A percentile compares a stretch with the other conserved stretches of the same genome.
Evolutionary conservation across 176 grass and related monocot genomes (phyloP).

Genomic region (Oryza australiensis): DNA sequence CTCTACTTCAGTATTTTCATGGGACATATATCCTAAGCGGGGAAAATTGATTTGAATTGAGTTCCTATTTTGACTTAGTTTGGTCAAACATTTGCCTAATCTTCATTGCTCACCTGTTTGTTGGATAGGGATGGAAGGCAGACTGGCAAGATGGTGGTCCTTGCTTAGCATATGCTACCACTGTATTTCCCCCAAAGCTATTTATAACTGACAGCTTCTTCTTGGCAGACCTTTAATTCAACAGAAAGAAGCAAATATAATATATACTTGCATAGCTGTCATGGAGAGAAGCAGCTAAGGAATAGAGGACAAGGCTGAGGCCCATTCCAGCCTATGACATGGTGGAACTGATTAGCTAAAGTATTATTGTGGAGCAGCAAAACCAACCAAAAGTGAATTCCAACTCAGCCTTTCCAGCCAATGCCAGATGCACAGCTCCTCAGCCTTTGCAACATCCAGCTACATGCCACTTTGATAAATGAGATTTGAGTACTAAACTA

Average conservation of each 20-base stretch:
- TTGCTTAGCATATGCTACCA: neutral
- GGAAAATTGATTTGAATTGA: neutral
- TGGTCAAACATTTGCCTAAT: constrained; percentile 14
- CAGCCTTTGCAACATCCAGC: constrained; percentile 54
- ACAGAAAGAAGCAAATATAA: constrained; percentile 35
- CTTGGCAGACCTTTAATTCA: constrained; percentile 40
- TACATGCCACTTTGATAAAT: constrained; percentile 57
- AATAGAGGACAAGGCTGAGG: constrained; percentile 48
- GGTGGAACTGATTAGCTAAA: constrained; percentile 50
- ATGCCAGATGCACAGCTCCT: constrained; percentile 45
- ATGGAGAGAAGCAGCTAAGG: constrained; percentile 39
- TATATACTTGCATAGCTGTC: constrained; percentile 52
- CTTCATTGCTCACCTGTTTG: constrained; percentile 29
- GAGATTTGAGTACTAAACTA: constrained; percentile 49
- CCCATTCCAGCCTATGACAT: constrained; percentile 61
- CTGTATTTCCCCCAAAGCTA: constrained; percentile 1
- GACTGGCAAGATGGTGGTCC: constrained; percentile 20
- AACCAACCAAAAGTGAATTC: constrained; percentile 60
- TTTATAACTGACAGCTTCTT: constrained; percentile 35
- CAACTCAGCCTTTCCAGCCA: constrained; percentile 53
- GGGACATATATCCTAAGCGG: constrained; percentile 9
- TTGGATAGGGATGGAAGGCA: constrained; percentile 23
- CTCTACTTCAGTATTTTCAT: constrained; percentile 10
- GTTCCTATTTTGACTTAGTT: neutral
- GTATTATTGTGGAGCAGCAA: constrained; percentile 49